A percentile compares a stretch with the other conserved stretches of the same genome.
These are phyloP conservation scores for Podospora pseudoanserina DNA, from an alignment of 495 filamentous ascomycete genomes.

Conservation along the genomic window DNA sequence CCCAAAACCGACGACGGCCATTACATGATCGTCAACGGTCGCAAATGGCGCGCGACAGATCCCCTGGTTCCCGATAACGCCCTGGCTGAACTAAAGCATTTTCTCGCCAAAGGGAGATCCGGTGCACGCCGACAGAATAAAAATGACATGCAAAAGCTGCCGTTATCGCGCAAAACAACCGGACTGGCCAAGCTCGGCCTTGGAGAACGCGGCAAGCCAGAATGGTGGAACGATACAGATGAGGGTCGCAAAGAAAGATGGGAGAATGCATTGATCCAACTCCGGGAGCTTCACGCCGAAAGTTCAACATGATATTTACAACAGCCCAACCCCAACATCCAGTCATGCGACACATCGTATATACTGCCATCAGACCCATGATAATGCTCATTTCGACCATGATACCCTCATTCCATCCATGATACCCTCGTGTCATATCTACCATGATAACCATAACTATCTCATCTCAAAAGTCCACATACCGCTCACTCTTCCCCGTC, in stretches of 20 bases:
- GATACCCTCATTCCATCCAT: background rate
- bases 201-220: conserved; percentile 19
- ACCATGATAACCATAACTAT: background rate
- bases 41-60: conserved; percentile 19
- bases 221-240: conserved; percentile 22
- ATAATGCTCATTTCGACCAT: background rate
- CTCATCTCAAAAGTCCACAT: conserved; percentile 16
- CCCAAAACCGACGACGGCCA: conserved; percentile 15
- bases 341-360: background rate
- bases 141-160: background rate
- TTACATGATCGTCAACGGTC: conserved; percentile 14
- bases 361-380: background rate
- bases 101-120: conserved; percentile 12
- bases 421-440: background rate
- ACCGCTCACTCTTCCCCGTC: conserved; percentile 14
- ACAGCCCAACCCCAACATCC: background rate
- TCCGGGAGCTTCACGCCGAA: background rate
- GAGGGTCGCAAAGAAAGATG: conserved; percentile 13
- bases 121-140: background rate
- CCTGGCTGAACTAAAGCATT: conserved; percentile 15
- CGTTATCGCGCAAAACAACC: conserved; percentile 4
- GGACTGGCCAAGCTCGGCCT: conserved; percentile 11
- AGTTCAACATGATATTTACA: background rate
- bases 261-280: conserved; percentile 9
- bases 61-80: conserved; percentile 8